phyloP scores from a whole-genome alignment of 768 basidiomycete species.

The Terana coerulea region DNA sequence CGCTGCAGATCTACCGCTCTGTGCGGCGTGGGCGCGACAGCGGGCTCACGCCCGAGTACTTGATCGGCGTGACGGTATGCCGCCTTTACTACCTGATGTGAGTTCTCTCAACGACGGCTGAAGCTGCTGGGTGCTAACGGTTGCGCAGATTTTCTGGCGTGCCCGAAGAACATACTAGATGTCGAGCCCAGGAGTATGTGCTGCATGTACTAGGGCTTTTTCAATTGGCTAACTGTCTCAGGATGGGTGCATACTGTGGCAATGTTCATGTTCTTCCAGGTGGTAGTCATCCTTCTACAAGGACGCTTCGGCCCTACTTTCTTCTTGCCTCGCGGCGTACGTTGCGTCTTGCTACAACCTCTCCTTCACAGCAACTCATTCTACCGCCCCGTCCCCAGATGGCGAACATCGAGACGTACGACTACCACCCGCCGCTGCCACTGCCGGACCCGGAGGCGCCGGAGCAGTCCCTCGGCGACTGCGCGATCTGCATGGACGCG shows the following conservation, averaged over 20 bases:
- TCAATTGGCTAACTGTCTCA: conserved; percentile 28
- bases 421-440: conserved; percentile 83
- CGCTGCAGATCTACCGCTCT: conserved; percentile 80
- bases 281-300: conserved; percentile 62
- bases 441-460: conserved; percentile 70
- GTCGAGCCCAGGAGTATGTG: conserved; percentile 61
- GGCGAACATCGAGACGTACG: conserved; percentile 56
- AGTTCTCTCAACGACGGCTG: conserved; percentile 35
- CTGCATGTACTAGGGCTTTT: too few species aligned
- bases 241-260: conserved; percentile 66
- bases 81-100: conserved; percentile 72
- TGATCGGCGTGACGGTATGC: conserved; percentile 72
- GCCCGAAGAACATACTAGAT: conserved; percentile 84
- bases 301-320: conserved; percentile 76
- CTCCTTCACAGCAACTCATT: neutral
- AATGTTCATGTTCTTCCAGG: conserved; percentile 61
- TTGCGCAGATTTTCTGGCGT: conserved; percentile 71
- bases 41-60: conserved; percentile 64
- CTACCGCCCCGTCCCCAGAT: conserved; percentile 42
- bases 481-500: conserved; percentile 91
- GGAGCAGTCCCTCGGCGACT: conserved; percentile 77
- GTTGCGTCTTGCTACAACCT: conserved; percentile 22
- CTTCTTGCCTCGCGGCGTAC: conserved; percentile 71
- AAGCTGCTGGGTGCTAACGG: conserved; percentile 1
- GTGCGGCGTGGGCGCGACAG: conserved; percentile 65